Percentiles rank a stretch among this genome's conserved stretches.
These are phyloP conservation scores for Leucocoprinus leucothites DNA, from an alignment of 768 basidiomycete species.

Conservation along the genomic window DNA sequence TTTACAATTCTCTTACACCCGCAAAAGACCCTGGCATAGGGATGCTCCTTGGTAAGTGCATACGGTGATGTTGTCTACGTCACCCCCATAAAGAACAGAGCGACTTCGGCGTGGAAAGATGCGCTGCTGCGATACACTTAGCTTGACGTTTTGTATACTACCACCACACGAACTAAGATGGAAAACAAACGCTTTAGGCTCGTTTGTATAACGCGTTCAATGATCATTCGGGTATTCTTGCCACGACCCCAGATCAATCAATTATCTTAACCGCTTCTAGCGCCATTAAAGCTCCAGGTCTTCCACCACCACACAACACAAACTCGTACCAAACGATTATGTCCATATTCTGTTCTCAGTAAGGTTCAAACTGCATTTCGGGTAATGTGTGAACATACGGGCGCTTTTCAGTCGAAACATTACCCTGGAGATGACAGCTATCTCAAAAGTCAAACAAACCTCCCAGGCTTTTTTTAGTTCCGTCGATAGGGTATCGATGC, in stretches of 20 bases:
- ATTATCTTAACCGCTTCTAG: constrained; percentile 3
- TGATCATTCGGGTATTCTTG: too few species aligned
- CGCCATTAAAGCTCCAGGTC: too few species aligned
- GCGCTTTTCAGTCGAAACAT: too few species aligned
- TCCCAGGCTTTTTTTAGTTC: too few species aligned
- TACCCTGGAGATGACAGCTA: background rate
- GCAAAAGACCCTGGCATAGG: too few species aligned
- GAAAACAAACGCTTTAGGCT: too few species aligned
- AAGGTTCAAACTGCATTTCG: background rate
- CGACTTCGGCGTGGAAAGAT: constrained; percentile 8
- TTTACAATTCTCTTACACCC: too few species aligned
- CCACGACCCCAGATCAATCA: background rate
- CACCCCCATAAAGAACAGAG: background rate
- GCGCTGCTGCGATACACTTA: background rate
- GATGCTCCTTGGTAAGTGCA: too few species aligned
- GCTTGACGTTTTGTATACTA: background rate
- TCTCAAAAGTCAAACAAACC: too few species aligned
- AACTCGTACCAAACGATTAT: background rate
- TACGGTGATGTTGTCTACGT: background rate
- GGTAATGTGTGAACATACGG: constrained; percentile 6
- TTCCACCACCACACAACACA: background rate
- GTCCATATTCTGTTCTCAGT: constrained; percentile 10
- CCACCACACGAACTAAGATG: too few species aligned
- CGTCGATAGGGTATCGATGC: too few species aligned
- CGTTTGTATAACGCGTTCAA: too few species aligned